Evolutionary conservation across 1,284 basidiomycete genomes (phyloP).

Genomic region (Sphagnurus paluster): DNA sequence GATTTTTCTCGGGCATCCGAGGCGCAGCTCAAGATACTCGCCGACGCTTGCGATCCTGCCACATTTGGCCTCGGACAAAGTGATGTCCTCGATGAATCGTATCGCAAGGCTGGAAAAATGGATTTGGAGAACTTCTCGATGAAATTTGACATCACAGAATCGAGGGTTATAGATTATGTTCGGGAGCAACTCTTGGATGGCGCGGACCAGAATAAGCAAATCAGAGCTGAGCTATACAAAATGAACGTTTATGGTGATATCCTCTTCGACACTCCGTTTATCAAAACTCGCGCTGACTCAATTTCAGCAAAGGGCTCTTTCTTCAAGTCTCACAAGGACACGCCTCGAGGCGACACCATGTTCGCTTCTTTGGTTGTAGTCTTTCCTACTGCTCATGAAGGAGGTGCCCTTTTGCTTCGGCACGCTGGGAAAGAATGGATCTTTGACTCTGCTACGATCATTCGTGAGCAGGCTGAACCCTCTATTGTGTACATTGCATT

Average conservation of each 20-base stretch:
- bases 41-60: constrained; percentile 27
- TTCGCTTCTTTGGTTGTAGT: constrained; percentile 48
- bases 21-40: constrained; percentile 4
- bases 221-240: constrained; percentile 26
- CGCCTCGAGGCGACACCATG: constrained; percentile 38
- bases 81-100: too few relatives aligned
- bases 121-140: constrained; percentile 26
- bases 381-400: constrained; percentile 41
- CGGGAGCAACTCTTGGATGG: constrained; percentile 16
- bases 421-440: constrained; percentile 30
- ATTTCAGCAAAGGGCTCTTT: constrained; percentile 34
- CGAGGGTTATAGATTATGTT: constrained; percentile 23
- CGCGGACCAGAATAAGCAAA: constrained; percentile 6
- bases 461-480: constrained; percentile 8
- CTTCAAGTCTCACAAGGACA: too few relatives aligned
- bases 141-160: constrained; percentile 24
- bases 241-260: constrained; percentile 30
- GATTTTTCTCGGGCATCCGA: constrained; percentile 6
- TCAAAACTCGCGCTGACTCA: too few relatives aligned
- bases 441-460: constrained; percentile 32
- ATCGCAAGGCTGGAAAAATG: constrained; percentile 35
- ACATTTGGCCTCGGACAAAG: too few relatives aligned
- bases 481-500: constrained; percentile 38
- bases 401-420: constrained; percentile 38
- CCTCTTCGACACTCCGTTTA: background rate